phyloP scores from a whole-genome alignment of 2,329 filamentous ascomycete genomes.

The Mollisiaceae sp. region DNA sequence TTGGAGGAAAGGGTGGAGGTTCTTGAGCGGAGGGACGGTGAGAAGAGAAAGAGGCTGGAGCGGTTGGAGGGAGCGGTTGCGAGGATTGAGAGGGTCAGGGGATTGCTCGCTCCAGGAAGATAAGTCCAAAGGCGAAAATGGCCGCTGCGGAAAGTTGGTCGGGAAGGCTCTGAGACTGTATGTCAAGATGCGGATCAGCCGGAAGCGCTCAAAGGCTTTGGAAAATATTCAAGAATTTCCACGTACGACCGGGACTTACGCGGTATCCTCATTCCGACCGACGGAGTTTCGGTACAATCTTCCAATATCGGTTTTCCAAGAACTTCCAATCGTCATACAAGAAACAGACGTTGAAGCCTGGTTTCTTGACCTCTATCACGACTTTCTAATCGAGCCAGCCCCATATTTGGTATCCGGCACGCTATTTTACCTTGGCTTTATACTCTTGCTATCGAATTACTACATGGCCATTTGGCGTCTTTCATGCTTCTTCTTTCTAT shows the following conservation, averaged over 20 bases:
- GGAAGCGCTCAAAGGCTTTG: not conserved
- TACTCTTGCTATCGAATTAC: constrained; percentile 34
- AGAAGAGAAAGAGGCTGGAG: constrained; percentile 72
- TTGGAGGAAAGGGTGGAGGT: constrained; percentile 73
- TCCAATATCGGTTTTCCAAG: constrained; percentile 5
- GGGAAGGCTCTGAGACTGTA: constrained; percentile 30
- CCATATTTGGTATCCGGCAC: constrained; percentile 34
- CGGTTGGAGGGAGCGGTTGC: constrained; percentile 72
- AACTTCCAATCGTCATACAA: constrained; percentile 20
- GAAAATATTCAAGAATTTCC: not conserved
- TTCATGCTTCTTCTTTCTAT: constrained; percentile 29
- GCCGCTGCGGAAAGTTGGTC: constrained; percentile 18
- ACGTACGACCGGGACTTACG: not conserved
- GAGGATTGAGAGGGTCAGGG: constrained; percentile 73
- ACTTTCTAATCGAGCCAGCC: constrained; percentile 39
- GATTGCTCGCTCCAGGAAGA: constrained; percentile 52
- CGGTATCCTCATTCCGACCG: constrained; percentile 16
- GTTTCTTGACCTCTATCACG: constrained; percentile 34
- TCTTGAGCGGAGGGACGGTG: constrained; percentile 71
- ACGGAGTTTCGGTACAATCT: constrained; percentile 21
- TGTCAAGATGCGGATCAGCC: constrained; percentile 28
- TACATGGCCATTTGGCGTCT: constrained; percentile 28
- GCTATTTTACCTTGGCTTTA: constrained; percentile 34
- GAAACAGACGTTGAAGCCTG: constrained; percentile 34
- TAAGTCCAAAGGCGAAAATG: constrained; percentile 23